Evolutionary conservation across 2,329 filamentous ascomycete species (phyloP), one percentile per base, ranked within the genome.

Genomic region (Hymenoscyphus occultus): DNA sequence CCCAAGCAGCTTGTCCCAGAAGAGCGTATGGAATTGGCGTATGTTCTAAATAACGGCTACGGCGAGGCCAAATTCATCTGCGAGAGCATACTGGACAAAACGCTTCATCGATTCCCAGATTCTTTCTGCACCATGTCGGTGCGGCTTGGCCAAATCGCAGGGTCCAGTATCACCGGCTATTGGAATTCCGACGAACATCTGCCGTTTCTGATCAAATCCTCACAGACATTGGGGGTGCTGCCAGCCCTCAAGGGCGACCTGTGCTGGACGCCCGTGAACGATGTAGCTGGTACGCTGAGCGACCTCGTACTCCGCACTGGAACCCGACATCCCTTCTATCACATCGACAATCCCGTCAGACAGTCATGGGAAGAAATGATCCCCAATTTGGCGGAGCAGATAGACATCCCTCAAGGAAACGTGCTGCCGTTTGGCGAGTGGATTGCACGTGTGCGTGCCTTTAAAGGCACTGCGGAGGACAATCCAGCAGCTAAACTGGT

Each of bases 101-200:
- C 83, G 0, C 71, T 84, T 3, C 78, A 80, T 62, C 69, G 74
- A n/a, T 72, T 80, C 66, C 78, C 78, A 0, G 64, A 76, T 0
- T 73, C 68, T 0, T 83, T 85, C 74, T 77, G 76, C 16, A 66
- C 80, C 0, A 80, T 78, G 74, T 73, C 72, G 0, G 78, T 82
- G 0, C 78, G 84, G 0, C 74, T 80, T 0, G 84, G 81, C 0
- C 84, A 87, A 71, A 82, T 87, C 51, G 77, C 83, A 0, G 84
- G 84, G 0, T 82, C 79, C 0, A 78, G 70, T 2, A 76, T 64
- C 0, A 84, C 74, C 62, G 84, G 83, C 0, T 81, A 80, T 69
- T 87, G 84, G 84, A 86, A 86, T 67, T 74, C 78, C 0, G 76
- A 77, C 35, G 83, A 86, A 69, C 81, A 85, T 66, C 73, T 85